Percentiles rank a stretch among this genome's conserved stretches.
phyloP scores from a whole-genome alignment of 352 stramenopile species.

The Pythium rhizo-oryzae region DNA sequence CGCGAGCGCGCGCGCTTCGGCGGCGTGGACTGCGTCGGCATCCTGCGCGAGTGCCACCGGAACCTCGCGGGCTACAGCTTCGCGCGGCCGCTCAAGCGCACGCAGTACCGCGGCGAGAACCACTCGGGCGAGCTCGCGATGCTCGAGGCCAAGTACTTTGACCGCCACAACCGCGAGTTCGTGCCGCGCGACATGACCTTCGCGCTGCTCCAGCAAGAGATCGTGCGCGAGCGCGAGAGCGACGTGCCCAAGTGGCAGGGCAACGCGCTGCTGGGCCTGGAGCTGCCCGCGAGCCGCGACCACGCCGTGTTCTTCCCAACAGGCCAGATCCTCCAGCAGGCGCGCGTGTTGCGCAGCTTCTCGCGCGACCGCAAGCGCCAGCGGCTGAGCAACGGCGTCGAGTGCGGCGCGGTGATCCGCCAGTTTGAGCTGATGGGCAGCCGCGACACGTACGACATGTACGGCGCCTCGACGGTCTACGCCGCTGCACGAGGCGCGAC shows the following conservation, averaged over 20 bases:
- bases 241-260: constrained; percentile 59
- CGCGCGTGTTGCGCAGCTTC: constrained; percentile 44
- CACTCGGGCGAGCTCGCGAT: not conserved
- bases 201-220: not conserved
- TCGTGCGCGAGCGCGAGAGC: constrained; percentile 32
- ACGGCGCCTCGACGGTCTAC: constrained; percentile 33
- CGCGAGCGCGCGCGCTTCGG: constrained; percentile 38
- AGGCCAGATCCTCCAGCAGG: constrained; percentile 67
- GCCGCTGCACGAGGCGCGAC: constrained; percentile 47
- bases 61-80: constrained; percentile 58
- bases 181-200: constrained; percentile 43
- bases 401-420: constrained; percentile 58
- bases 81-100: constrained; percentile 47
- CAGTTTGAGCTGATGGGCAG: constrained; percentile 64
- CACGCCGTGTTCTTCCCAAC: constrained; percentile 74
- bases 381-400: constrained; percentile 44
- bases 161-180: constrained; percentile 42
- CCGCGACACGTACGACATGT: constrained; percentile 42
- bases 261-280: constrained; percentile 58
- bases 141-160: constrained; percentile 25
- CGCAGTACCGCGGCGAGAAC: constrained; percentile 30
- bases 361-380: constrained; percentile 1
- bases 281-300: constrained; percentile 28
- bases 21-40: constrained; percentile 51
- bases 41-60: constrained; percentile 55